phyloP scores from a whole-genome alignment of 805 yeast genomes.

The Scheffersomyces spartinae region DNA sequence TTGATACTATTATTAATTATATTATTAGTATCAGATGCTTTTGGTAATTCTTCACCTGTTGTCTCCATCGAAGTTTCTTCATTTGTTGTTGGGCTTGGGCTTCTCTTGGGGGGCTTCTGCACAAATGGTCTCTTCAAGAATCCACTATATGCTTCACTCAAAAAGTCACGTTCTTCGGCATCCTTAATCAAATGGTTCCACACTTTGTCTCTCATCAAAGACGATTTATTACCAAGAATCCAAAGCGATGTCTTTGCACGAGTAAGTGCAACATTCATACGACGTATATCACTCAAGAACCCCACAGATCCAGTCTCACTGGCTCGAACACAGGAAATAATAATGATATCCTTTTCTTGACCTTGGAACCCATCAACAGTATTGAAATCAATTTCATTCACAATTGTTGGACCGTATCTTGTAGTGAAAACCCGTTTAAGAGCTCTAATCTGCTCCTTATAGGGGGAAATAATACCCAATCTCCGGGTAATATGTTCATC shows the following conservation, averaged over 20 bases:
- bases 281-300: constrained; percentile 78
- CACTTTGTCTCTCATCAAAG: constrained; percentile 51
- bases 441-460: constrained; percentile 70
- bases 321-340: constrained; percentile 94
- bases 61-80: not conserved
- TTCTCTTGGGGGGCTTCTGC: not conserved
- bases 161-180: constrained; percentile 40
- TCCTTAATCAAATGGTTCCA: constrained; percentile 65
- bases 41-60: not conserved
- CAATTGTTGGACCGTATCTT: constrained; percentile 51
- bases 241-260: constrained; percentile 88
- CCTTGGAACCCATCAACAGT: constrained; percentile 98
- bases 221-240: constrained; percentile 75
- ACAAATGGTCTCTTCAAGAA: constrained; percentile 12
- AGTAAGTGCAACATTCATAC: constrained; percentile 96
- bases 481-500: constrained; percentile 49
- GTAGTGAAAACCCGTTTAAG: constrained; percentile 46
- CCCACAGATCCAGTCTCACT: constrained; percentile 61
- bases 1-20: constrained; percentile 1
- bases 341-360: constrained; percentile 89
- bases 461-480: constrained; percentile 90
- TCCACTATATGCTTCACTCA: constrained; percentile 23
- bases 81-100: constrained; percentile 3
- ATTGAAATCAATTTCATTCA: constrained; percentile 69
- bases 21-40: constrained; percentile 2